Conservation (phyloP, 2,329 filamentous ascomycete genomes). For the Trichoderma sp. region DNA sequence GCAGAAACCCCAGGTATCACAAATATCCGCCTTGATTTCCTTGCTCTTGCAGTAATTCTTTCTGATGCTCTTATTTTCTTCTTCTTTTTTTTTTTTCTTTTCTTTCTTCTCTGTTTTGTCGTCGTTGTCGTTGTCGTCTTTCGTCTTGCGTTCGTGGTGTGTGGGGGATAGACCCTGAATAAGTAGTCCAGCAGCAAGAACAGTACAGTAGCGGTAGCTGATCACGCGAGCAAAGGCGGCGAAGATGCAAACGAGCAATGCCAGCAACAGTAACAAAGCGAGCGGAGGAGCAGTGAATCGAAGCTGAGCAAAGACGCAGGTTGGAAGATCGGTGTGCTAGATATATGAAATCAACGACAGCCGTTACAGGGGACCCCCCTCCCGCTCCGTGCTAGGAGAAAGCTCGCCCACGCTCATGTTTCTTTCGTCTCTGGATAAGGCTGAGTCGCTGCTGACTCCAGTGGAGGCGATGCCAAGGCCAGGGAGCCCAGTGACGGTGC, state of each 20-base stretch:
- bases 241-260: background rate
- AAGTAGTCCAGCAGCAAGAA: background rate
- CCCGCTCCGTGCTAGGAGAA: no score
- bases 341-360: slow-evolving; percentile 8
- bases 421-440: background rate
- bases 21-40: background rate
- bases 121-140: background rate
- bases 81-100: background rate
- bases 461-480: slow-evolving; percentile 15
- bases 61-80: background rate
- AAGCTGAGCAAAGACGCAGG: background rate
- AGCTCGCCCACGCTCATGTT: background rate
- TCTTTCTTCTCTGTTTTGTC: background rate
- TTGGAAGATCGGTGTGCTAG: slow-evolving; percentile 10
- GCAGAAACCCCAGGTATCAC: background rate
- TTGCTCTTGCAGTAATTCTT: background rate
- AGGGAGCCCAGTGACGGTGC: slow-evolving; percentile 14
- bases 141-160: background rate
- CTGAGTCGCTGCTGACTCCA: slow-evolving; percentile 8
- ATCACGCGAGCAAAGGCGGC: slow-evolving; percentile 7
- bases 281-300: slow-evolving; percentile 7
- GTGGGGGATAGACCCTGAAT: background rate
- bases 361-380: background rate
- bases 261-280: background rate
- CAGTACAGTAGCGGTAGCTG: slow-evolving; percentile 1